A percentile compares a stretch with the other conserved stretches of the same genome.
phyloP scores from a whole-genome alignment of 2,329 filamentous ascomycete species.

The Raffaelea albimanens region DNA sequence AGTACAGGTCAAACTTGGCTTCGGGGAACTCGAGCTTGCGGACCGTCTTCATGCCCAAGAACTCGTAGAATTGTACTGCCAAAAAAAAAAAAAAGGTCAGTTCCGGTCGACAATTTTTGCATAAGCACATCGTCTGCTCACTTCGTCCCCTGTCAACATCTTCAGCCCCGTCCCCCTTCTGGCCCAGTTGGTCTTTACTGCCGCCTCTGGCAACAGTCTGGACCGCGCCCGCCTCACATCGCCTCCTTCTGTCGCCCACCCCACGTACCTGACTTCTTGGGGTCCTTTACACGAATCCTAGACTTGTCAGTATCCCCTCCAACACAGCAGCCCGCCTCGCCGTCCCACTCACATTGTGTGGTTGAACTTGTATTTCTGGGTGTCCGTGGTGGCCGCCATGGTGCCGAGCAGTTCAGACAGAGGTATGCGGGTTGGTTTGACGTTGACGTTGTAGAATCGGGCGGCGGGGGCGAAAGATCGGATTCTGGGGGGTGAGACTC shows the following conservation, averaged over 20 bases:
- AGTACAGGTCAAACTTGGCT: slow-evolving; percentile 90
- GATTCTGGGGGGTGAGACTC: no score
- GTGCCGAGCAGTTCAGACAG: slow-evolving; percentile 25
- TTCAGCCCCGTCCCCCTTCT: neutral
- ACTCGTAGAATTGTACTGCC: slow-evolving; percentile 82
- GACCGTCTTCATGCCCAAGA: slow-evolving; percentile 78
- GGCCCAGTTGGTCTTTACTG: neutral
- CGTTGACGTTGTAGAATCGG: no score
- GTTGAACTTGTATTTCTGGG: slow-evolving; percentile 72
- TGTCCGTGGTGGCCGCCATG: slow-evolving; percentile 64
- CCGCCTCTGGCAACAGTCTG: neutral
- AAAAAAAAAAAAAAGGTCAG: neutral
- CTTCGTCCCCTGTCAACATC: neutral
- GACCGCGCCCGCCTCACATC: neutral
- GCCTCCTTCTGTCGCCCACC: neutral
- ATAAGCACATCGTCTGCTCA: neutral
- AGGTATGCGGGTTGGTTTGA: neutral
- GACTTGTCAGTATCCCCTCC: slow-evolving; percentile 1
- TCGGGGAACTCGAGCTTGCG: slow-evolving; percentile 76
- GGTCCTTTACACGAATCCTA: slow-evolving; percentile 92
- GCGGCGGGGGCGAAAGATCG: no score
- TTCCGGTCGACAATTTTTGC: neutral
- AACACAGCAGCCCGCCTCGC: neutral
- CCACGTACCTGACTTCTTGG: slow-evolving; percentile 59
- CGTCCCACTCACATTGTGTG: slow-evolving; percentile 63